A percentile compares a stretch with the other conserved stretches of the same genome.
phyloP scores from a whole-genome alignment of 129 eudicot genomes.

The Kitagawia praeruptora region DNA sequence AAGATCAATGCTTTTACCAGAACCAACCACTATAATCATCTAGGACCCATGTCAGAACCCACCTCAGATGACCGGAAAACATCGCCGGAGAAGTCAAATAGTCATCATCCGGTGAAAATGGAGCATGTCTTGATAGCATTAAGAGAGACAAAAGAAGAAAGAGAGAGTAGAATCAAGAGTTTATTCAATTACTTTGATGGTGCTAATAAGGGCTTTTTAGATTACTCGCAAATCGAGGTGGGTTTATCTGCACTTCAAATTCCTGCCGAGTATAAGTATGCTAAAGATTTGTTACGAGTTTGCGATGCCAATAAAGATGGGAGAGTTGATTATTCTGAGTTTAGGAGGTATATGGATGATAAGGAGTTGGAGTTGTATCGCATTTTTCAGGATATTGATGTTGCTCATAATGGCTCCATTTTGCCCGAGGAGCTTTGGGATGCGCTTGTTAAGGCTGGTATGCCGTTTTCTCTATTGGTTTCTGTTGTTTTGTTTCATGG shows the following conservation, averaged over 20 bases:
- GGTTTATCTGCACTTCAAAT: constrained; percentile 69
- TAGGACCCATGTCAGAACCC: constrained; percentile 30
- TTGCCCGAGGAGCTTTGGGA: constrained; percentile 88
- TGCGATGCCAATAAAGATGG: constrained; percentile 86
- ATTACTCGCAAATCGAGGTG: constrained; percentile 60
- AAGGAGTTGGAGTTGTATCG: constrained; percentile 85
- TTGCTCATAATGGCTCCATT: constrained; percentile 85
- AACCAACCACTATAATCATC: not conserved
- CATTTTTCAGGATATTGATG: constrained; percentile 93
- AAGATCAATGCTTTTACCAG: constrained; percentile 20
- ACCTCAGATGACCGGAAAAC: constrained; percentile 11
- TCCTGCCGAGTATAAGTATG: constrained; percentile 81
- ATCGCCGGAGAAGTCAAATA: constrained; percentile 19
- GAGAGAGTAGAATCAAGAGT: constrained; percentile 56
- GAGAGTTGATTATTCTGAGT: constrained; percentile 83
- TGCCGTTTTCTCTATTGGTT: constrained; percentile 1
- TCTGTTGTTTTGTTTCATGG: not conserved
- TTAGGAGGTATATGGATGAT: constrained; percentile 89
- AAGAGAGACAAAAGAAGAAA: constrained; percentile 62
- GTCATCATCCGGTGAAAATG: constrained; percentile 52
- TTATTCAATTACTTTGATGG: constrained; percentile 68
- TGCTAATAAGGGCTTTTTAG: constrained; percentile 51
- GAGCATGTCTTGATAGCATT: constrained; percentile 73
- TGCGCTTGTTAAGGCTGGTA: constrained; percentile 96
- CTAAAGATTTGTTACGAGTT: constrained; percentile 71